Conservation (phyloP, 495 filamentous ascomycete species). For the Parmelia sp. region DNA sequence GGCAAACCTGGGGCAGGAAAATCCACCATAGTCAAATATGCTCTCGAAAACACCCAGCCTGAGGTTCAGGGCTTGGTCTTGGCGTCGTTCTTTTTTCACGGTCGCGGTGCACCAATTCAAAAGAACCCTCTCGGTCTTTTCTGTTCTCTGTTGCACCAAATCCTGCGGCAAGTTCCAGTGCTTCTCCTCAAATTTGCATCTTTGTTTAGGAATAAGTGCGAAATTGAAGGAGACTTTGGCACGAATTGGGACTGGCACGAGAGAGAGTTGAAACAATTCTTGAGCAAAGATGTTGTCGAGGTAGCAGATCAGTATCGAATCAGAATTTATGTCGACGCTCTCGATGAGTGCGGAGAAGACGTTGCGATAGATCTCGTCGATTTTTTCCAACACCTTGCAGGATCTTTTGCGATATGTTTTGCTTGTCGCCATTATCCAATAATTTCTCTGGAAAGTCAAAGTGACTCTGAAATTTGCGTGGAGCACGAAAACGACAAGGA, state of each 20-base stretch:
- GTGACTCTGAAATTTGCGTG: not conserved
- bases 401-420: not conserved
- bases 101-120: not conserved
- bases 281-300: not conserved
- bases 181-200: not conserved
- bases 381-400: not conserved
- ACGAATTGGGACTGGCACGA: not conserved
- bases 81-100: constrained; percentile 2
- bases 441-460: not conserved
- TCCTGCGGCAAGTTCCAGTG: not conserved
- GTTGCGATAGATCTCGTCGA: not conserved
- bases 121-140: constrained; percentile 4
- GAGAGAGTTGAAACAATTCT: not conserved
- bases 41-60: not conserved
- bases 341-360: constrained; percentile 3
- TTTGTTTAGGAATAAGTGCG: not conserved
- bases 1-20: constrained; percentile 25
- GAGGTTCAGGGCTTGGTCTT: too few relatives aligned
- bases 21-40: constrained; percentile 21
- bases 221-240: not conserved
- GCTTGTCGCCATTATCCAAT: constrained; percentile 5
- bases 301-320: not conserved
- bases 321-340: constrained; percentile 5
- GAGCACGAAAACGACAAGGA: not conserved
- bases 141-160: constrained; percentile 10